phyloP scores from a whole-genome alignment of 2,329 filamentous ascomycete species.

The Akanthomyces muscarius region DNA sequence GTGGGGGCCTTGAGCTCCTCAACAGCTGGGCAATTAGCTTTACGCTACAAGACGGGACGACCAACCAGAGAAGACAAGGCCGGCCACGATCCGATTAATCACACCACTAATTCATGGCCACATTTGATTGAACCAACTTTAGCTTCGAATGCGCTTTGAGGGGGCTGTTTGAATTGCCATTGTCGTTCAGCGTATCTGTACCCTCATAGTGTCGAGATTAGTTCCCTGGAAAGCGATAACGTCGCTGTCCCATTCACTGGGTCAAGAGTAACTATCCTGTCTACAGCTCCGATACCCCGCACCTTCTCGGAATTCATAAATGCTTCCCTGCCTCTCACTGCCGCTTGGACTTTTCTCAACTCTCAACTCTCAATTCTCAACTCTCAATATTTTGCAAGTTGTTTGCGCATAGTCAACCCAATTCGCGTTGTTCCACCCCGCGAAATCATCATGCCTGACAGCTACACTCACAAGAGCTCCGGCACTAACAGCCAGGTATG shows the following conservation, averaged over 20 bases:
- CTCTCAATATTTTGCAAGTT: no score
- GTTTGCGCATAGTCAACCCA: no score
- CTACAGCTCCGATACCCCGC: no score
- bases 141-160: not conserved
- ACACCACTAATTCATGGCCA: not conserved
- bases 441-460: constrained; percentile 19
- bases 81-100: not conserved
- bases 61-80: not conserved
- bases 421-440: no score
- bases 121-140: not conserved
- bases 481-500: constrained; percentile 62
- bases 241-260: no score
- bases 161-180: not conserved
- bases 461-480: constrained; percentile 43
- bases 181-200: not conserved
- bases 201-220: not conserved
- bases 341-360: no score
- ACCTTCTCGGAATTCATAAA: no score
- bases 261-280: no score
- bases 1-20: not conserved
- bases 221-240: no score
- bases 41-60: not conserved
- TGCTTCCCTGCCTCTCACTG: no score
- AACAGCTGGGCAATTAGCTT: not conserved
- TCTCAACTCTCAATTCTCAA: no score